Base-by-base conservation (phyloP, 768 basidiomycete species). In the Candolleomyces aberdarensis region DNA sequence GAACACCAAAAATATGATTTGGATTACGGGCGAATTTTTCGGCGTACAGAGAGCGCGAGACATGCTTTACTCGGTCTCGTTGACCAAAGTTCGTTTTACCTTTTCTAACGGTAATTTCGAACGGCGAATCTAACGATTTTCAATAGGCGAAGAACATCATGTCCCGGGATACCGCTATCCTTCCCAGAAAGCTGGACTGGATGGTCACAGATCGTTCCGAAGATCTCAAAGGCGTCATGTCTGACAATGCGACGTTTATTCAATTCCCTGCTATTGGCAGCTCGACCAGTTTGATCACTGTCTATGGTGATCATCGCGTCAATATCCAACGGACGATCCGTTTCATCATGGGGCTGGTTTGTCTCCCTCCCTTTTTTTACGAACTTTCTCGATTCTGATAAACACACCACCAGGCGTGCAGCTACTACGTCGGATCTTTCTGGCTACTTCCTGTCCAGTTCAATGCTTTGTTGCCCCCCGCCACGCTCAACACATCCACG, bases 1-100 rank as follows among this genome's bases (percentile, higher is more conserved):
- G 76, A 83, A 88, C 68, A 85, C 84, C 60, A 81, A 80, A 61
- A 94, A 92, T 70, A 76, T 88, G 20, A 89, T 98, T 62, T 99
- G 92, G 89, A 95, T 99, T 67, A 98, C 96, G 0, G 96, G 96
- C 46, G 96, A 98, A 74, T 97, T 96, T 71, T 96, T 98, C 64
- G 92, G 92, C 17, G 96, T 98, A 11, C 93, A 96, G 71, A 79
- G 96, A 55, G 96, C 96, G 11, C 82, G 92, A 64, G 96, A 98
- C 70, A 98, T 97, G 96, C 76, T 99, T 10, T 89, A 87, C 73
- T 91, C 96, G 71, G 80, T 94, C 19, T 92, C 95, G 6, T 77
- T 88, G 59, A 88, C 83, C 69, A 98, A 98, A 85, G 95, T 92
- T 62, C 36, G 80, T 70, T 70, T 61, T 53, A 19, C 48, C 49